phyloP scores from a whole-genome alignment of 2,329 filamentous ascomycete species.

The Ophiostoma sp. region DNA sequence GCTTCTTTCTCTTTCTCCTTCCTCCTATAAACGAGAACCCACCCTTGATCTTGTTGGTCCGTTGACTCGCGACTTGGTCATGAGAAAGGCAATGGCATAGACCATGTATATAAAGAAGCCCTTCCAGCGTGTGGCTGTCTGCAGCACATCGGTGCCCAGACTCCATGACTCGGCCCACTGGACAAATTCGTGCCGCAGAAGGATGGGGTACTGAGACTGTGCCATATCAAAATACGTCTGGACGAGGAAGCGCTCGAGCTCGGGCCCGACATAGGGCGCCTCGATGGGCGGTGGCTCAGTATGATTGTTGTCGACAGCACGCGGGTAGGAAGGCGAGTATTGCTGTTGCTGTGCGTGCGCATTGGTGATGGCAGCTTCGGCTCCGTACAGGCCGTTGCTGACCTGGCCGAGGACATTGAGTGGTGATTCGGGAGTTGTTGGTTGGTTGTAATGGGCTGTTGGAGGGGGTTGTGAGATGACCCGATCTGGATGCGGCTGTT shows the following conservation, averaged over 20 bases:
- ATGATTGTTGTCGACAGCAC: background rate
- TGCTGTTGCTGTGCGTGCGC: background rate
- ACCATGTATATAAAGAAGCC: constrained; percentile 32
- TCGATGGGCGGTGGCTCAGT: constrained; percentile 7
- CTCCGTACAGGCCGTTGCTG: constrained; percentile 1
- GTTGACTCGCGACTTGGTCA: constrained; percentile 25
- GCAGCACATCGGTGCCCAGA: background rate
- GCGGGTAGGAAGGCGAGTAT: background rate
- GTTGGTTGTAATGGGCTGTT: background rate
- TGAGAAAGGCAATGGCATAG: constrained; percentile 25
- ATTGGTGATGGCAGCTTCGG: background rate
- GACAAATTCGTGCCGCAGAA: constrained; percentile 26
- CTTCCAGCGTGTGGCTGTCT: constrained; percentile 5
- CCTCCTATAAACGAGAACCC: background rate
- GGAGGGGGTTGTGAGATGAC: background rate
- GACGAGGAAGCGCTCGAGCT: constrained; percentile 29
- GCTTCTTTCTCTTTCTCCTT: background rate
- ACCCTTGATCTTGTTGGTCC: constrained; percentile 16
- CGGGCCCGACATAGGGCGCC: constrained; percentile 9
- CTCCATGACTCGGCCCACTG: constrained; percentile 20
- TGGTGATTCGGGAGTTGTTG: constrained; percentile 1
- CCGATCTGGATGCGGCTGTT: background rate
- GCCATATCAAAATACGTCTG: constrained; percentile 30
- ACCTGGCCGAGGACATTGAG: background rate
- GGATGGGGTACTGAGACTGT: constrained; percentile 30